phyloP scores from a whole-genome alignment of 345 rosid genomes.

The Eucalyptus camaldulensis region DNA sequence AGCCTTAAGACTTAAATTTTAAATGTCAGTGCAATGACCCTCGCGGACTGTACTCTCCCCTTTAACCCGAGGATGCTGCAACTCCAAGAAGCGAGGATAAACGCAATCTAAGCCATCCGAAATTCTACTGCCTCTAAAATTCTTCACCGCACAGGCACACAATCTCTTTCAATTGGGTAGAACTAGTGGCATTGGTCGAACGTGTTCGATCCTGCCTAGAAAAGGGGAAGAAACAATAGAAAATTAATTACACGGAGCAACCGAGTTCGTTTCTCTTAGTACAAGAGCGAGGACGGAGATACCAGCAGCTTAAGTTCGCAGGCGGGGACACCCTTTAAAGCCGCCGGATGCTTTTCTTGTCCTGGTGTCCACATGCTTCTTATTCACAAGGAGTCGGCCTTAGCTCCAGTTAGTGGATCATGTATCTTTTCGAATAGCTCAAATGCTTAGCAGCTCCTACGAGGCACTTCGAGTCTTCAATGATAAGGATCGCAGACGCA shows the following conservation, averaged over 20 bases:
- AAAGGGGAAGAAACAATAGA: neutral
- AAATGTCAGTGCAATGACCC: neutral
- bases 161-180: neutral
- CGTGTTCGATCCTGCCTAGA: neutral
- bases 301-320: neutral
- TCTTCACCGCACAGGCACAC: neutral
- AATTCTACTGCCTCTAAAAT: neutral
- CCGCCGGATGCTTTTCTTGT: neutral
- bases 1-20: neutral
- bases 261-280: neutral
- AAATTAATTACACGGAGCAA: neutral
- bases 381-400: neutral
- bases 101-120: neutral
- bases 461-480: conserved; percentile 4
- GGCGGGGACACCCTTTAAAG: neutral
- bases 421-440: neutral
- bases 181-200: neutral
- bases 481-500: conserved; percentile 60
- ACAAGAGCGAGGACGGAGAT: neutral
- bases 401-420: neutral
- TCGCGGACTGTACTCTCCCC: neutral
- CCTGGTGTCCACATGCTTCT: neutral
- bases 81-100: neutral
- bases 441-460: neutral
- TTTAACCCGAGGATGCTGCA: neutral